Percentiles rank a stretch among this genome's conserved stretches.
These are phyloP conservation scores for Aspergillus caelatus DNA, from an alignment of 2,329 filamentous ascomycete species.

Conservation along the genomic window DNA sequence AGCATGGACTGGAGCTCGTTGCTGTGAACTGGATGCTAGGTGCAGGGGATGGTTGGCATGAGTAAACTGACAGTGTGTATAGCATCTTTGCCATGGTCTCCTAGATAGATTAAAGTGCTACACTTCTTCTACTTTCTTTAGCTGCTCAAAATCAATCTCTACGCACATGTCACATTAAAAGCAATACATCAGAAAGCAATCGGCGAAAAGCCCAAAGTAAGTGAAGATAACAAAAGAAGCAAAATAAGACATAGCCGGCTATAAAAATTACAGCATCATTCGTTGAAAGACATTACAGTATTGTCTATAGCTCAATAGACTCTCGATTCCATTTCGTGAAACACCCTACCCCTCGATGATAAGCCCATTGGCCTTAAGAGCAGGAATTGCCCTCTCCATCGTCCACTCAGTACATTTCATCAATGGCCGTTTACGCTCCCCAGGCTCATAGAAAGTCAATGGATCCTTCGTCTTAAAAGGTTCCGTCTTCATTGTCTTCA, in stretches of 20 bases:
- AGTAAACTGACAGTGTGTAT: not conserved
- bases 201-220: fast-evolving
- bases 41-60: slow-evolving; percentile 21
- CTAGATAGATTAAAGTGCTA: too few species aligned
- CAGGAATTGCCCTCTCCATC: slow-evolving; percentile 15
- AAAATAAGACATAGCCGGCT: not conserved
- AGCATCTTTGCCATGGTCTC: not conserved
- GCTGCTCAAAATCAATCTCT: too few species aligned
- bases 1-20: slow-evolving; percentile 15
- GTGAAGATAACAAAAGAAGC: not conserved
- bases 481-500: slow-evolving; percentile 16
- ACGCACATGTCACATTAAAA: too few species aligned
- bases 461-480: slow-evolving; percentile 12
- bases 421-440: slow-evolving; percentile 7
- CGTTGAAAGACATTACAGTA: not conserved
- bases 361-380: slow-evolving; percentile 6
- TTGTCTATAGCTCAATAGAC: not conserved
- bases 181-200: fast-evolving
- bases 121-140: too few species aligned
- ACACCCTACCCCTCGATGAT: not conserved
- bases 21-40: slow-evolving; percentile 23
- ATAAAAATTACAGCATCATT: not conserved
- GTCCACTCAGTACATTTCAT: slow-evolving; percentile 22
- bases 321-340: not conserved
- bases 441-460: slow-evolving; percentile 11